phyloP scores from a whole-genome alignment of 495 filamentous ascomycete species.

The Trypethelium eluteriae region DNA sequence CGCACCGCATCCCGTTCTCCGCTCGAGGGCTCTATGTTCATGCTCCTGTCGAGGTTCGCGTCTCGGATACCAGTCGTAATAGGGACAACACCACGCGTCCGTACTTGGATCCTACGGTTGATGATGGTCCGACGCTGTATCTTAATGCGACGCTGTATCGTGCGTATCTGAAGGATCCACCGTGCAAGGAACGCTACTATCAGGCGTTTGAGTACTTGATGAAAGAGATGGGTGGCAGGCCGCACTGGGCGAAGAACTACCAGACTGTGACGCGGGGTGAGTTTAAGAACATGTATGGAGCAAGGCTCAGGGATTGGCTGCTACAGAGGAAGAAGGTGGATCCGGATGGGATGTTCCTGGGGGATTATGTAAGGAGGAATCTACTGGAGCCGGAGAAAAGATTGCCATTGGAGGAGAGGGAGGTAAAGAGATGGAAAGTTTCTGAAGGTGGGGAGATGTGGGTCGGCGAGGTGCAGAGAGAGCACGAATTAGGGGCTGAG shows the following conservation, averaged over 20 bases:
- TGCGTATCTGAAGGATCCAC: conserved; percentile 75
- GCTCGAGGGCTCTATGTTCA: conserved; percentile 77
- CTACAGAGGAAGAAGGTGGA: conserved; percentile 66
- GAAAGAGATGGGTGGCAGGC: conserved; percentile 78
- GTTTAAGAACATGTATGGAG: conserved; percentile 49
- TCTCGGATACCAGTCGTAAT: conserved; percentile 60
- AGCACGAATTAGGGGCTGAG: background rate
- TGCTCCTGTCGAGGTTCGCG: conserved; percentile 86
- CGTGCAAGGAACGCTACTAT: conserved; percentile 73
- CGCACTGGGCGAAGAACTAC: conserved; percentile 99
- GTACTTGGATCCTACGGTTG: conserved; percentile 65
- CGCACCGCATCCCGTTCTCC: conserved; percentile 61
- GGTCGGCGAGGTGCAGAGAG: conserved; percentile 41
- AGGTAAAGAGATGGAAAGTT: conserved; percentile 29
- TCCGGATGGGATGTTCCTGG: conserved; percentile 83
- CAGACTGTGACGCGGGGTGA: conserved; percentile 49
- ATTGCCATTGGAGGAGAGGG: conserved; percentile 45
- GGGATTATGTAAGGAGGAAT: conserved; percentile 74
- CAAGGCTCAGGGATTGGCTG: conserved; percentile 56
- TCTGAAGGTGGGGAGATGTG: conserved; percentile 49
- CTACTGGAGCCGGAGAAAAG: conserved; percentile 37
- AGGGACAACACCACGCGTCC: conserved; percentile 48
- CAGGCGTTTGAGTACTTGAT: conserved; percentile 93
- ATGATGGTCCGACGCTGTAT: conserved; percentile 73
- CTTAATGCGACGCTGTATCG: conserved; percentile 94